Evolutionary conservation across 495 filamentous ascomycete genomes (phyloP).

Genomic region (Tuber magnatum): DNA sequence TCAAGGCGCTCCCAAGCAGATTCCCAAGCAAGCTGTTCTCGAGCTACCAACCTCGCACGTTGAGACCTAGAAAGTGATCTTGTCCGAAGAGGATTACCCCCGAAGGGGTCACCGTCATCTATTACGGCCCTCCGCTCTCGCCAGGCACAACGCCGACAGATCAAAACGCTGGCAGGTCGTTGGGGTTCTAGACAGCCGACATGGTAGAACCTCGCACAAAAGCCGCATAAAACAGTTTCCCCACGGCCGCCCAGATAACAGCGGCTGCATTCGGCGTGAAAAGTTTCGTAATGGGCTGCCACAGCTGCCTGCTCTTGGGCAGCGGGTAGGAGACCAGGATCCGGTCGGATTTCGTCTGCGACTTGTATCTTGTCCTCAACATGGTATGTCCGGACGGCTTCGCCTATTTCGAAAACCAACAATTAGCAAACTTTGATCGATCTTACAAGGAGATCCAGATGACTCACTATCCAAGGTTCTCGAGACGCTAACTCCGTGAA

Average conservation of each 20-base stretch:
- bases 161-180: neutral
- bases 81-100: neutral
- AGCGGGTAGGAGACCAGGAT: neutral
- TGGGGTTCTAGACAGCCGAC: neutral
- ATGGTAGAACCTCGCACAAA: constrained; percentile 1
- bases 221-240: neutral
- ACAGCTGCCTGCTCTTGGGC: neutral
- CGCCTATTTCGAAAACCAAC: constrained; percentile 51
- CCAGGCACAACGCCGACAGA: constrained; percentile 3
- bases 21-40: constrained; percentile 28
- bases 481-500: constrained; percentile 80
- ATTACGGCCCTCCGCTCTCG: neutral
- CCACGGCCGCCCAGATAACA: neutral
- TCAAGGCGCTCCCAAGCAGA: constrained; percentile 28
- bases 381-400: constrained; percentile 66
- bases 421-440: constrained; percentile 38
- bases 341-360: constrained; percentile 50
- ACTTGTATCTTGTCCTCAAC: constrained; percentile 87
- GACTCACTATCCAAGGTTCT: constrained; percentile 67
- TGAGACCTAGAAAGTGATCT: neutral
- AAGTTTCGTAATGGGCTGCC: neutral
- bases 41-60: neutral
- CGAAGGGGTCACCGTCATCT: neutral
- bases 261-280: neutral
- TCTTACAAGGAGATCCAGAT: constrained; percentile 5